Evolutionary conservation across 2,329 filamentous ascomycete species (phyloP).

Genomic region (Ophiostoma piceae): DNA sequence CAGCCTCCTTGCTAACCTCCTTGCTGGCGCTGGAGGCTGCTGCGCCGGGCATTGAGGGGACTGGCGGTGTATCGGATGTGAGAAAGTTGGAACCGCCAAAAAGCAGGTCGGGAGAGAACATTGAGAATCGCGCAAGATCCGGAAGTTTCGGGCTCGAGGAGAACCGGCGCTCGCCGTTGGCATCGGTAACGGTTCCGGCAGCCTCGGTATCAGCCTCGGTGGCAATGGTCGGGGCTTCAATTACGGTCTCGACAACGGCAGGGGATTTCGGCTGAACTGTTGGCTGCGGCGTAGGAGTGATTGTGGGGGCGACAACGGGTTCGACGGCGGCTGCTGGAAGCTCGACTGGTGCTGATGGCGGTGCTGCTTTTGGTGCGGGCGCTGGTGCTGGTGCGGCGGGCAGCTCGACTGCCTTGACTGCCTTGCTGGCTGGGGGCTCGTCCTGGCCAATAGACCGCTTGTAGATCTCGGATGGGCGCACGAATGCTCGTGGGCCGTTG

Average conservation of each 20-base stretch:
- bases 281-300: neutral
- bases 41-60: conserved; percentile 28
- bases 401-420: neutral
- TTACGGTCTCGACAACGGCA: neutral
- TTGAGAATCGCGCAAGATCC: conserved; percentile 53
- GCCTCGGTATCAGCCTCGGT: neutral
- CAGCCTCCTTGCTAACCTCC: neutral
- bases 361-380: neutral
- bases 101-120: conserved; percentile 57
- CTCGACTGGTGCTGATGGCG: neutral
- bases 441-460: conserved; percentile 46
- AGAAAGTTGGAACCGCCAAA: conserved; percentile 33
- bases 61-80: conserved; percentile 29
- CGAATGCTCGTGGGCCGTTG: conserved; percentile 48
- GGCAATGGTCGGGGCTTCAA: neutral
- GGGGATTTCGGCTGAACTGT: neutral
- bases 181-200: neutral
- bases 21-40: neutral
- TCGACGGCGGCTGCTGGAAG: neutral
- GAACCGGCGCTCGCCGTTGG: conserved; percentile 31
- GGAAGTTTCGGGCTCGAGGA: conserved; percentile 56
- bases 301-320: neutral
- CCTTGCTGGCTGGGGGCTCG: neutral
- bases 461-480: conserved; percentile 73
- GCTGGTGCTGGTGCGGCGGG: conserved; percentile 8